Evolutionary conservation across 768 basidiomycete genomes (phyloP), one percentile per base, ranked within the genome.

Genomic region (Auricularia heimuer): DNA sequence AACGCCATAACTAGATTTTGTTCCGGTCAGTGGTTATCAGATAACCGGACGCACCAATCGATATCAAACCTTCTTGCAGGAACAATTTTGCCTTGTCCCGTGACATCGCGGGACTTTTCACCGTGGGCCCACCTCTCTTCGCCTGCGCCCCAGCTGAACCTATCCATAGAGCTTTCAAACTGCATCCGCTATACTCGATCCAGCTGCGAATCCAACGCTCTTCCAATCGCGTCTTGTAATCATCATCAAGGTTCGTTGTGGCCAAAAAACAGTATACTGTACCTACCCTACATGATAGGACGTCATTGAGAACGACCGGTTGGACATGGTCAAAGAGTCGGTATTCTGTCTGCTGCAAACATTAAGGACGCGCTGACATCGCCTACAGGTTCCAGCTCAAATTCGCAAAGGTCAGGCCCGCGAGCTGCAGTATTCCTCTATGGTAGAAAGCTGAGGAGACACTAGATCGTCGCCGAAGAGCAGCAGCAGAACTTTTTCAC

Each of bases 41-140:
- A 66, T 39, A 51, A 51, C 21, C 37, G 11, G 10, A 18, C 44
- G 18, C 44, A 18, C n/a, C 4, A 24, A 21, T 58, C 42, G 3
- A 37, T 61, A 18, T 16, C 39, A 21, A 64, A 85, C 85, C 83
- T 87, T 1, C 86, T 1, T 86, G 85, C 75, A 80, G 86, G 3
- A 85, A 87, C 65, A 87, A 87, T 63, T 87, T 87, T 63, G 83
- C 85, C 0, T 73, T 86, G 2, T 82, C 83, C 54, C 77, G 84
- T 21, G 83, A 85, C 67, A 83, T 87, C 18, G 78, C 81, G 3
- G 83, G 83, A 2, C 78, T 86, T 1, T 87, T 74, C 84, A 85
- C 66, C 80, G 82, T 0, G 83, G 82, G n/a, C 79, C 82, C 79
- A 56, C 14, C 16, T 2, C 4, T 34, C n/a, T 4, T 47, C 33